These are phyloP conservation scores for Laetiporus sulphureus DNA, from an alignment of 1,284 basidiomycete species.

Conservation along the genomic window DNA sequence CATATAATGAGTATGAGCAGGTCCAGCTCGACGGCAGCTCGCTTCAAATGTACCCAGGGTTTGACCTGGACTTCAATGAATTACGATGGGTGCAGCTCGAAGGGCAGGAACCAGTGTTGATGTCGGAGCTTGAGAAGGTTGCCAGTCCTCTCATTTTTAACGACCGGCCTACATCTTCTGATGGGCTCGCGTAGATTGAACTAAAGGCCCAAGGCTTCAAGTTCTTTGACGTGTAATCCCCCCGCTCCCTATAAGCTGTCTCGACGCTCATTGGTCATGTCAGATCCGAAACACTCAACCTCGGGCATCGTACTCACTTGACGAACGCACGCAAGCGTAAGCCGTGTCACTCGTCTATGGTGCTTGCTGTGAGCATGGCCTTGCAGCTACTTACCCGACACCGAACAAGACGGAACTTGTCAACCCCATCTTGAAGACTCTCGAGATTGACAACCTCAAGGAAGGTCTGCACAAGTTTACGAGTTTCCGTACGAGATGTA, in stretches of 20 bases:
- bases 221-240: conserved; percentile 82
- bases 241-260: conserved; percentile 11
- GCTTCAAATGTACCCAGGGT: conserved; percentile 27
- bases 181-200: conserved; percentile 51
- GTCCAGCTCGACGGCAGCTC: conserved; percentile 14
- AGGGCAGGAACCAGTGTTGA: conserved; percentile 60
- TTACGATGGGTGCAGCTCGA: conserved; percentile 72
- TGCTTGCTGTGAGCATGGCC: not conserved
- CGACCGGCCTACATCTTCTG: conserved; percentile 9
- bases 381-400: conserved; percentile 44
- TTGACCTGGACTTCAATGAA: conserved; percentile 62
- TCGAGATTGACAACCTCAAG: conserved; percentile 62
- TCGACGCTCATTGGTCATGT: conserved; percentile 15
- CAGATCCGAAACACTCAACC: conserved; percentile 70
- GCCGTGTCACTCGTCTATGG: conserved; percentile 8
- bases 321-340: conserved; percentile 33
- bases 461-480: conserved; percentile 70
- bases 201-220: conserved; percentile 68
- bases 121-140: conserved; percentile 82
- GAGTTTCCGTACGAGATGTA: conserved; percentile 67
- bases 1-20: conserved; percentile 16
- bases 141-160: conserved; percentile 3
- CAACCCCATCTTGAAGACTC: conserved; percentile 52
- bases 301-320: conserved; percentile 41
- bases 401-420: conserved; percentile 56